These are phyloP conservation scores for Eruca vesicaria DNA, from an alignment of 441 rosid genomes.

Conservation along the genomic window DNA sequence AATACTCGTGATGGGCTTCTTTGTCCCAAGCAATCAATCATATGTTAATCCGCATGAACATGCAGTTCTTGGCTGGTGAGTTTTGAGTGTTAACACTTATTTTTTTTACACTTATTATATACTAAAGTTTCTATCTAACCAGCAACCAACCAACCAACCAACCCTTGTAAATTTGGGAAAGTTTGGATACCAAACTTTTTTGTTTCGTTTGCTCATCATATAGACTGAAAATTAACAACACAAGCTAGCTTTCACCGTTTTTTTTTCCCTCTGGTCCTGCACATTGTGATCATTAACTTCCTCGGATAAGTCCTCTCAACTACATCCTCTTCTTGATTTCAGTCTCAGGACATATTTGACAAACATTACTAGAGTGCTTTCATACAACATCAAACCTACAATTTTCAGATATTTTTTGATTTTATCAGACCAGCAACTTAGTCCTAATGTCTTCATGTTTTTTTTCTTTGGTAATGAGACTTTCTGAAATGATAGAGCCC, in stretches of 20 bases:
- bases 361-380: not conserved
- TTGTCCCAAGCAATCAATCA: too few relatives aligned
- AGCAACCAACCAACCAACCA: too few relatives aligned
- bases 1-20: too few relatives aligned
- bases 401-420: not conserved
- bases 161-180: not conserved
- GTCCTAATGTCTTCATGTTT: not conserved
- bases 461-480: not conserved
- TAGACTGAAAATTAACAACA: conserved; percentile 38
- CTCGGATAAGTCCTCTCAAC: conserved; percentile 36
- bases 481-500: not conserved
- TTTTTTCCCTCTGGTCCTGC: conserved; percentile 48
- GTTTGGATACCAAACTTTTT: conserved; percentile 10
- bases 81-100: too few relatives aligned
- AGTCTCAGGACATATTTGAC: not conserved
- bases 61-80: too few relatives aligned
- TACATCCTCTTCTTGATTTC: not conserved
- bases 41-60: too few relatives aligned
- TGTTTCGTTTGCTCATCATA: not conserved
- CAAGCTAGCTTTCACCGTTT: conserved; percentile 81
- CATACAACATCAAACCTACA: not conserved
- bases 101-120: too few relatives aligned
- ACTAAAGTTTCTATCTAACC: not conserved
- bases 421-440: not conserved
- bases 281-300: too few relatives aligned